Conservation (phyloP, 2,329 filamentous ascomycete species). For the Fusarium tupiense region DNA sequence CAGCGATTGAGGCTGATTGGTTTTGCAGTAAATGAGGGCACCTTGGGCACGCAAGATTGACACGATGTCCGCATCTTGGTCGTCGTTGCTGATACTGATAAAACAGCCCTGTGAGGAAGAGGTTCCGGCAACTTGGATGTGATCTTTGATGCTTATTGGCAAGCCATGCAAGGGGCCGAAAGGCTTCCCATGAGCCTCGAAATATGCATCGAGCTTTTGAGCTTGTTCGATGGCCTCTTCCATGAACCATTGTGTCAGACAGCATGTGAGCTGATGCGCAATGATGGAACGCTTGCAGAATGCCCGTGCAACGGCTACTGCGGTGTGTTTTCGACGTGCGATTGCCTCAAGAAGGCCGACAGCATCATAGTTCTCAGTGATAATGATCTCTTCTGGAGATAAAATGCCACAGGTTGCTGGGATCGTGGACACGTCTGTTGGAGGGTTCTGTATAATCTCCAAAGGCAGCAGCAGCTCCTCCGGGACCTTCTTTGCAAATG, state of each 20-base stretch:
- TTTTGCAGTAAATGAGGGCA: conserved; percentile 74
- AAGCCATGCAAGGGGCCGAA: conserved; percentile 28
- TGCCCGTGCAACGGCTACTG: not conserved
- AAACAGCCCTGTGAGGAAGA: conserved; percentile 19
- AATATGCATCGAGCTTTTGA: conserved; percentile 10
- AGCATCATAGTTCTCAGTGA: not conserved
- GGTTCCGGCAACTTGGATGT: conserved; percentile 25
- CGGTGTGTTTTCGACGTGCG: not conserved
- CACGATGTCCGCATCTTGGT: conserved; percentile 52
- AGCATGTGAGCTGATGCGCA: conserved; percentile 33
- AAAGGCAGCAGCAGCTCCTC: conserved; percentile 42
- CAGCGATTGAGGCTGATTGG: conserved; percentile 66
- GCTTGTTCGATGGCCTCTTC: conserved; percentile 23
- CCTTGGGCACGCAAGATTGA: conserved; percentile 67
- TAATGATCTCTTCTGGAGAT: not conserved
- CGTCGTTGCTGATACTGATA: conserved; percentile 15
- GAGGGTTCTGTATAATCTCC: conserved; percentile 8
- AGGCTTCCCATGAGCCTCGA: not conserved
- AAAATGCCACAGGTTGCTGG: not conserved
- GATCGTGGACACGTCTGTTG: not conserved
- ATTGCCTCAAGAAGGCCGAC: not conserved
- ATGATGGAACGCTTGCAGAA: conserved; percentile 34
- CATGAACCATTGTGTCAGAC: conserved; percentile 35
- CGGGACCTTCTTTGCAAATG: conserved; percentile 48
- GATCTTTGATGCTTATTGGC: conserved; percentile 35